Conservation (phyloP, 1,284 basidiomycete genomes). For the Ceratobasidium sp. region DNA sequence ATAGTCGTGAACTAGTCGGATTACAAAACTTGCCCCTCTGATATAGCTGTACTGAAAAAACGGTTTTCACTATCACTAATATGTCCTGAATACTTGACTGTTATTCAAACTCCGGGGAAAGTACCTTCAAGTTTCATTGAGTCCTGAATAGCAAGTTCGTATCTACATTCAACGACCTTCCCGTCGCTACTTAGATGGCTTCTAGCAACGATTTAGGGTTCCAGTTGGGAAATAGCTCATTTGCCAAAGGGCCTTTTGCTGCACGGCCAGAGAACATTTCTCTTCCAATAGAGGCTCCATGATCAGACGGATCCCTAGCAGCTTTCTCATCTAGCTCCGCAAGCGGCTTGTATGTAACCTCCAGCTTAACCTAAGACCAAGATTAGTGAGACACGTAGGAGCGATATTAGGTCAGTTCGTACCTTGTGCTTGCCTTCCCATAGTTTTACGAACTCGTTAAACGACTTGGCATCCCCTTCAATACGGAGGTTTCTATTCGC, state of each 20-base stretch:
- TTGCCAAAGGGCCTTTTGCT: constrained; percentile 15
- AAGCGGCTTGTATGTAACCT: constrained; percentile 11
- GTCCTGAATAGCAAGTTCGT: too few relatives aligned
- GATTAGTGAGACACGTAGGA: background rate
- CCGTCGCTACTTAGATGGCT: too few relatives aligned
- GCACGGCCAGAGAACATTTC: constrained; percentile 36
- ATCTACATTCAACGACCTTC: too few relatives aligned
- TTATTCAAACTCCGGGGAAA: too few relatives aligned
- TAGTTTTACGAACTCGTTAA: constrained; percentile 38
- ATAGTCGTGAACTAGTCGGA: too few relatives aligned
- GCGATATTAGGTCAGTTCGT: background rate
- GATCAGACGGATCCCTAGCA: constrained; percentile 1
- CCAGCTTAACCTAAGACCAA: constrained; percentile 9
- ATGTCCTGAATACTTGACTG: too few relatives aligned
- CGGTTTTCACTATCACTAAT: too few relatives aligned
- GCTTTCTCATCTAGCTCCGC: constrained; percentile 7
- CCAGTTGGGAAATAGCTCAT: constrained; percentile 15
- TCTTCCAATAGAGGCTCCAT: constrained; percentile 23
- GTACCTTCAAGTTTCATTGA: too few relatives aligned
- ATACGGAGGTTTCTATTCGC: constrained; percentile 16
- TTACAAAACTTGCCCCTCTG: too few relatives aligned
- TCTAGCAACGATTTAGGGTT: constrained; percentile 18
- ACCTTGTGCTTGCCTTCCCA: constrained; percentile 35
- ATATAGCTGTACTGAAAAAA: too few relatives aligned
- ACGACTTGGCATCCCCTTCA: constrained; percentile 37